A percentile compares a stretch with the other conserved stretches of the same genome.
These are phyloP conservation scores for Populus tremula DNA, from an alignment of 345 rosid genomes.

Conservation along the genomic window DNA sequence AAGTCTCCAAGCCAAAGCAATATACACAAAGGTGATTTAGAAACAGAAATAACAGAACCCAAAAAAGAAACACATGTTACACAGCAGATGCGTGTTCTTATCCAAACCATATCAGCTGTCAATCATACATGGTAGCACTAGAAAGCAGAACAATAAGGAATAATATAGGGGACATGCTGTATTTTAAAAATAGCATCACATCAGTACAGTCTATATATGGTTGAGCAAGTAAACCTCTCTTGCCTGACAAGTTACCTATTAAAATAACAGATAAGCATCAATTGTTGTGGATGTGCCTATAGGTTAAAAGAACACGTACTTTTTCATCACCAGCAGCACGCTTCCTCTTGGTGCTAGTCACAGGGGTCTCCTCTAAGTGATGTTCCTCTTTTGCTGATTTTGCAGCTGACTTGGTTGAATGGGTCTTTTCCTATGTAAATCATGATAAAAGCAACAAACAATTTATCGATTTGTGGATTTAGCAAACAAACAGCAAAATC, in stretches of 20 bases:
- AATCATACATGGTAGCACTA: neutral
- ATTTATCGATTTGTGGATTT: neutral
- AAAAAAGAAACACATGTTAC: neutral
- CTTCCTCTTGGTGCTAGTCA: conserved; percentile 58
- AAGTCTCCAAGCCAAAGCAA: conserved; percentile 7
- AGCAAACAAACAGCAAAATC: conserved; percentile 6
- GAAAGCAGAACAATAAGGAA: neutral
- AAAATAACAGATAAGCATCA: neutral
- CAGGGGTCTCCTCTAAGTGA: conserved; percentile 53
- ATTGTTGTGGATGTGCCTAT: neutral
- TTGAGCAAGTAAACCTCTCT: neutral
- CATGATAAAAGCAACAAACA: neutral
- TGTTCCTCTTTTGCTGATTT: conserved; percentile 48
- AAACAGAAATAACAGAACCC: neutral
- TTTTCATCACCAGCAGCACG: conserved; percentile 52
- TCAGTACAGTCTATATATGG: neutral
- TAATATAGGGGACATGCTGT: neutral
- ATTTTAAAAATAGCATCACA: neutral
- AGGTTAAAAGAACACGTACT: conserved; percentile 29
- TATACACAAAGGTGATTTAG: neutral
- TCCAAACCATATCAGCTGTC: neutral
- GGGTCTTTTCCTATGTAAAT: conserved; percentile 42
- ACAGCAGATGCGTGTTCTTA: neutral
- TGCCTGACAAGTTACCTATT: neutral
- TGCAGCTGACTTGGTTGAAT: conserved; percentile 51